Evolutionary conservation across 805 yeast genomes (phyloP), one percentile per base, ranked within the genome.

Genomic region (Barnettozyma californica): DNA sequence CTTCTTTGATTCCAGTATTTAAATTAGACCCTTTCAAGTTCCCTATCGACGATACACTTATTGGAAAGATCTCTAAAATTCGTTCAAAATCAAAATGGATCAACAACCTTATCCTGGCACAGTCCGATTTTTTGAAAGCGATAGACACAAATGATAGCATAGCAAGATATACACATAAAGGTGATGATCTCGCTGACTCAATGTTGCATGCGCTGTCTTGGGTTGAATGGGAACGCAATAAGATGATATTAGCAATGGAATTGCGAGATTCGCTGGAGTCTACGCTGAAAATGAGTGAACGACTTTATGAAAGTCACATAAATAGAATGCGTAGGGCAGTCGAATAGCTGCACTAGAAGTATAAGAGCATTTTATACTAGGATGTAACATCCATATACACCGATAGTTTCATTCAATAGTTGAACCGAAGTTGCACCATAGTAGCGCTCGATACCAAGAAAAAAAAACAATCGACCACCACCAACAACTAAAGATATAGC

Each of bases 171-270:
- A 20, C 23, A 7, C 42, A 44, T 16, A 61, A 61, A 43, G 60
- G 59, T 26, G 65, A 61, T 35, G 65, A 61, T 43, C 41, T 59
- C 5, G 57, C 47, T 9, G 65, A 61, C 41, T 56, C 60, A 1
- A 26, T 60, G 10, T 37, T 61, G 1, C 64, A 59, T 45, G 59
- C 52, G 2, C 11, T 60, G 1, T 42, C 63, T 1, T 60, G 58
- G 57, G 33, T 52, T 16, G 55, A 60, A 21, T 60, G 62, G 64
- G 59, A 61, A 43, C 58, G 50, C 4, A 59, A 61, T 29, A 52
- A 51, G 37, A 55, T 55, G 54, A 46, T 56, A 5, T 35, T 59
- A 42, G 50, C 47, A 9, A 33, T 57, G 42, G 63, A 59, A 39
- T 41, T 58, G 29, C 27, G 44, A n/a, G 48, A 51, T 14, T 54